phyloP scores from a whole-genome alignment of 129 eudicot genomes.

The Sambucus nigra region DNA sequence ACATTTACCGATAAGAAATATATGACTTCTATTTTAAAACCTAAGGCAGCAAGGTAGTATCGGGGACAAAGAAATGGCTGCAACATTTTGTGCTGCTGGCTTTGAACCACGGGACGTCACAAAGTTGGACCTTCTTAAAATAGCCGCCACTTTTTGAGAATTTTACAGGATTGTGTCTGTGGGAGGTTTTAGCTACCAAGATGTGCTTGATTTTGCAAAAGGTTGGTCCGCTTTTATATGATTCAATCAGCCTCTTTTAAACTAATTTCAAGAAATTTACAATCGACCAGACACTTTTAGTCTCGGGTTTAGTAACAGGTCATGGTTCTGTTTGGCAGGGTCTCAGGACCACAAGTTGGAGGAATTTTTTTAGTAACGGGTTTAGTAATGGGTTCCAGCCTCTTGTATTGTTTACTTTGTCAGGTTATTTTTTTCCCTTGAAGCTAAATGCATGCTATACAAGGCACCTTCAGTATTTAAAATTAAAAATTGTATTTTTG shows the following conservation, averaged over 20 bases:
- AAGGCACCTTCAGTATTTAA: too few relatives aligned
- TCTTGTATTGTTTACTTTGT: too few relatives aligned
- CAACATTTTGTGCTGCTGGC: conserved; percentile 70
- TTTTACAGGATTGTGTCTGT: conserved; percentile 74
- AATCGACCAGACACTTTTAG: conserved; percentile 76
- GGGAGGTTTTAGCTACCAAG: conserved; percentile 97
- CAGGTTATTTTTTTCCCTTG: too few relatives aligned
- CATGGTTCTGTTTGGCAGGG: conserved; percentile 95
- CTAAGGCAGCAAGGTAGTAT: conserved; percentile 92
- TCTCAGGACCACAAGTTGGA: conserved; percentile 76
- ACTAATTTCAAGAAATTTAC: conserved; percentile 76
- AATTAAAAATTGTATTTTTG: too few relatives aligned
- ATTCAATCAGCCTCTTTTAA: conserved; percentile 66
- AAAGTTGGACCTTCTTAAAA: conserved; percentile 67
- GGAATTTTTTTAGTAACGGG: conserved; percentile 47
- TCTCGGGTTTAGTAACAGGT: conserved; percentile 92
- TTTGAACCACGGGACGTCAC: conserved; percentile 81
- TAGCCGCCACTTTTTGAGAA: conserved; percentile 29
- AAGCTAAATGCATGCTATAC: too few relatives aligned
- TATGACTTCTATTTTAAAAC: conserved; percentile 39
- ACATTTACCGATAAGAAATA: conserved; percentile 41
- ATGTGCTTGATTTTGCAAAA: conserved; percentile 92
- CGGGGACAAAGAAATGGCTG: conserved; percentile 92
- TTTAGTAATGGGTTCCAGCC: too few relatives aligned
- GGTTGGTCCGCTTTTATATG: conserved; percentile 97